These are phyloP conservation scores for Melocanna baccifera DNA, from an alignment of 176 grass and related monocot genomes.

Conservation along the genomic window DNA sequence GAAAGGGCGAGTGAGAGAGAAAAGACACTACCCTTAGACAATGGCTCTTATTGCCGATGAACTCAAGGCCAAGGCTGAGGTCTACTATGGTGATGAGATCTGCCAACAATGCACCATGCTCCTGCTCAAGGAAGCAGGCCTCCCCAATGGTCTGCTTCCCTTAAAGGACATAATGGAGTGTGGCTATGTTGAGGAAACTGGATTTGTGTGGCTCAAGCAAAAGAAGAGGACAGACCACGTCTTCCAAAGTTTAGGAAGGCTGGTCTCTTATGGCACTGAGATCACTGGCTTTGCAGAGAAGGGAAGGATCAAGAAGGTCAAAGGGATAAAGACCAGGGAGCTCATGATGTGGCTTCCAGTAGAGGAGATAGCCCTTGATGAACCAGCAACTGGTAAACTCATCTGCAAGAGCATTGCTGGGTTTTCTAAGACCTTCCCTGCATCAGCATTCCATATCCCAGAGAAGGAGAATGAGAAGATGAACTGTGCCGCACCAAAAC, in stretches of 20 bases:
- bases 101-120: constrained; percentile 69
- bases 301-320: constrained; percentile 81
- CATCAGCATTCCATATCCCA: constrained; percentile 71
- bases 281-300: constrained; percentile 84
- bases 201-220: constrained; percentile 97
- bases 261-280: constrained; percentile 70
- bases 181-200: constrained; percentile 74
- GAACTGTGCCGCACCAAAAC: constrained; percentile 29
- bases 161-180: constrained; percentile 76
- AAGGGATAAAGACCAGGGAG: constrained; percentile 95
- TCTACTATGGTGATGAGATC: constrained; percentile 72
- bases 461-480: constrained; percentile 46
- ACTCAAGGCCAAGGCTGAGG: constrained; percentile 65
- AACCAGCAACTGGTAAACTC: constrained; percentile 52
- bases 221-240: constrained; percentile 77
- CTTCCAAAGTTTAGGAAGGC: constrained; percentile 60
- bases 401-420: constrained; percentile 70
- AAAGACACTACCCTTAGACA: constrained; percentile 17
- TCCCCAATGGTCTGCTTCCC: constrained; percentile 82
- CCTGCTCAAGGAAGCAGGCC: constrained; percentile 73
- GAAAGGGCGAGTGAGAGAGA: constrained; percentile 3
- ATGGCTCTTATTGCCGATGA: constrained; percentile 59
- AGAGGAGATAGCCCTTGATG: constrained; percentile 76
- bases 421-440: constrained; percentile 64
- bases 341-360: constrained; percentile 78